Percentiles rank a stretch among this genome's conserved stretches.
Conservation (phyloP, 2,329 filamentous ascomycete genomes). For the Aureobasidium sp. region DNA sequence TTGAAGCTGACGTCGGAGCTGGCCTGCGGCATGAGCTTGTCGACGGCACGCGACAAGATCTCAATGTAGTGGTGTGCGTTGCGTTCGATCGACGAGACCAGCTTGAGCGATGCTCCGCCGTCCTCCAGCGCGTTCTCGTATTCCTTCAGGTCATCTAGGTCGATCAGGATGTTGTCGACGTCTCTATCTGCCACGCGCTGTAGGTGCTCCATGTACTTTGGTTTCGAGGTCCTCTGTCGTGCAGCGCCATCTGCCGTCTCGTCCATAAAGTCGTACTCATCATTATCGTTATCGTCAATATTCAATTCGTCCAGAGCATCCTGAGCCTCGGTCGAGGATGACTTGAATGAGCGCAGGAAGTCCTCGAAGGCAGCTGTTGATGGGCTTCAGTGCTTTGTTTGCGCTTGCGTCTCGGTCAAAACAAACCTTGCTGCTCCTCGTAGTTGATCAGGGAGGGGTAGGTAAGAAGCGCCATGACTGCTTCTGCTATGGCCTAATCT, state of each 20-base stretch:
- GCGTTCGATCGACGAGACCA: conserved; percentile 77
- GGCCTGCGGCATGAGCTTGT: conserved; percentile 75
- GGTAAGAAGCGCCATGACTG: conserved; percentile 75
- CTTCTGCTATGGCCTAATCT: not conserved
- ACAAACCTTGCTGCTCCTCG: conserved; percentile 71
- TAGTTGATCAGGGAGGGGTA: conserved; percentile 79
- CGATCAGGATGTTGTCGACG: conserved; percentile 70
- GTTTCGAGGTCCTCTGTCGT: conserved; percentile 48
- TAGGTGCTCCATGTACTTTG: conserved; percentile 82
- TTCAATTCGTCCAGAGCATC: conserved; percentile 78
- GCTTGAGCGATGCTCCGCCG: conserved; percentile 49
- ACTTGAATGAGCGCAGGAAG: conserved; percentile 86
- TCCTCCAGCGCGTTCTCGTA: conserved; percentile 68
- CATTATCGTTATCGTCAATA: conserved; percentile 78
- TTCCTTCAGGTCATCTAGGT: conserved; percentile 80
- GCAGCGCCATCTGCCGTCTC: conserved; percentile 51
- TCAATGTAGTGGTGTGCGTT: conserved; percentile 97
- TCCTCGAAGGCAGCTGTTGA: conserved; percentile 69
- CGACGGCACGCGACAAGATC: conserved; percentile 78
- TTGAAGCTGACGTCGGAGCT: conserved; percentile 84
- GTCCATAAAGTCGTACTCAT: conserved; percentile 92
- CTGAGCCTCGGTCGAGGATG: conserved; percentile 62
- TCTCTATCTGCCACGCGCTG: conserved; percentile 80
- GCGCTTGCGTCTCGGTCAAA: conserved; percentile 17
- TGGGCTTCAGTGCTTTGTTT: conserved; percentile 28